Base-by-base conservation (phyloP, 805 yeast genomes). In the Candida broadrunensis region DNA sequence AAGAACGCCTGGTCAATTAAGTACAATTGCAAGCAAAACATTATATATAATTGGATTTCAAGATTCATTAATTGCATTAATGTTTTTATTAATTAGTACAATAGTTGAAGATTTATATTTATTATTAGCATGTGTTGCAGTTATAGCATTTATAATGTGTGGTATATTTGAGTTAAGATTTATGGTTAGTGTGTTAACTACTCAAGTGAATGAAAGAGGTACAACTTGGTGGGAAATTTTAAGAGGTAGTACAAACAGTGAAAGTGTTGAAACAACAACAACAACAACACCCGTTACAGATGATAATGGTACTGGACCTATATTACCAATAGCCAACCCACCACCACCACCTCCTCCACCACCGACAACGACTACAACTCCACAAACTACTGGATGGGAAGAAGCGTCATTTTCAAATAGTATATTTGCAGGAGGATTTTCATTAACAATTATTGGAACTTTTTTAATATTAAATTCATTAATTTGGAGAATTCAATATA, bases 1-100 rank as follows among this genome's bases (percentile, higher is more conserved):
- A 2, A 78, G 75, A 49, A 86, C 96, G 0, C 96, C 96, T 1
- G 87, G 96, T 0, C 80, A 85, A 4, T 73, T 86, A 23, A 80
- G 90, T 3, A 75, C 83, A 38, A 74, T 90, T 6, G 83, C 95
- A 7, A 49, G 52, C 18, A 45, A 49, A 5, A 53, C 70, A 2
- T 78, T 85, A 38, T 80, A 79, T 71, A 65, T 89, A 3, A 65
- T 88, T 23, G 77, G 82, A 7, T 69, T 80, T 47, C 79, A 86
- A 62, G 97, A 89, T 60, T 87, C 91, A 1, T 68, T 85, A 2
- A 52, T 83, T 16, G 78, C 88, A 13, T 70, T 86, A 61, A 55
- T 81, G 25, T 77, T 82, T 35, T 63, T 87, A 42, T 69, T 85
- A 29, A 63, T 80, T 30, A 76, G 88, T 2, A 72, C 78, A 21